Evolutionary conservation across 2,329 filamentous ascomycete genomes (phyloP), one percentile per base, ranked within the genome.

Genomic region (Trichophyton equinum): DNA sequence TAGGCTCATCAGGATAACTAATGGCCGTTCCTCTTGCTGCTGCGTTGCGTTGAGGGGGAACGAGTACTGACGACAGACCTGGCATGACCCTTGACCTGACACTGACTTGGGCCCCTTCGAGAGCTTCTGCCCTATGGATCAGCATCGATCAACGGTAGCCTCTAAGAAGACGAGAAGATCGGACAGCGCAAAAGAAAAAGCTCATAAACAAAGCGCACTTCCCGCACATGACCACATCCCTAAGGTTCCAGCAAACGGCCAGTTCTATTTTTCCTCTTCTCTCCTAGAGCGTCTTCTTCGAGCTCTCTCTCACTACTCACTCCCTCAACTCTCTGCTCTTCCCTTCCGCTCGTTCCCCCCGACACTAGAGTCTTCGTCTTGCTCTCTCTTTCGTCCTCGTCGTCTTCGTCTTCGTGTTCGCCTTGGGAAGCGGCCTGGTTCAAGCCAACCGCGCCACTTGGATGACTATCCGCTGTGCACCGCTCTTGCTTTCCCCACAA

Each of bases 141-240:
- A 33, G 20, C 44, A 53, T 53, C 49, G 49, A 53, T 53, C 49
- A 53, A n/a, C 49, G 18, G 33, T 53, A 53, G 49, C 49, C n/a
- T 25, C 11, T 9, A 20, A 22, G 18, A 18, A 22, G 13, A 53
- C 33, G 33, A 38, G 9, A 27, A 38, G 33, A 38, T 38, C 33
- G 33, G 33, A 38, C 33, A 13, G 33, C 33, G 33, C 33, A 53
- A 53, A n/a, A n/a, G n/a, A 30, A 53, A 53, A 53, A 53, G 49
- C 49, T 53, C 49, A 53, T 27, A 53, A 53, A 33, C 27, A 30
- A 53, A 53, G 49, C 49, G 22, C 49, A 53, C 18, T 53, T 44
- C 40, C 49, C 15, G 49, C 49, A 53, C 49, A 53, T 53, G 49
- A 53, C 49, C 49, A 33, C 9, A 13, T 11, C 33, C 9, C 18